Conservation (phyloP, 768 basidiomycete genomes). For the Termitomyces bulborhizus region DNA sequence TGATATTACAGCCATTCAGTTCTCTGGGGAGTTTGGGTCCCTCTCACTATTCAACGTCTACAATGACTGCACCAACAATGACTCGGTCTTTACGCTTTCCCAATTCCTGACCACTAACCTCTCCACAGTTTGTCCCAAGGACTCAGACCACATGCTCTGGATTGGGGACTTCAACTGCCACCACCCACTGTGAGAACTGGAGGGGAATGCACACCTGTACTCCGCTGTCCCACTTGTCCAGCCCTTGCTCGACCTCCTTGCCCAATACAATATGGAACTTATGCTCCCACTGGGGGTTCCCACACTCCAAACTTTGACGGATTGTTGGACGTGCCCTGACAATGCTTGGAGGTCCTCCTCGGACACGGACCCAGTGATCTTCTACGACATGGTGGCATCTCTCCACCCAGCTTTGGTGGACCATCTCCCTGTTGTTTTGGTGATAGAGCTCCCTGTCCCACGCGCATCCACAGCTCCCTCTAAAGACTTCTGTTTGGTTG, state of each 20-base stretch:
- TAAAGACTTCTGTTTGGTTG: conserved; percentile 16
- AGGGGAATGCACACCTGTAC: no score
- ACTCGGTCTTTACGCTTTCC: background rate
- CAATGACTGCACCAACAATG: background rate
- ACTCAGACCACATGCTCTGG: no score
- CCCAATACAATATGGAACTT: no score
- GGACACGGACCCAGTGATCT: background rate
- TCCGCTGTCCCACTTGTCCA: no score
- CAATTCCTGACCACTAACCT: background rate
- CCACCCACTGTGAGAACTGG: no score
- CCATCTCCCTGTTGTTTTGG: conserved; percentile 26
- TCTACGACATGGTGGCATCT: no score
- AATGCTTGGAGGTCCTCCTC: conserved; percentile 1
- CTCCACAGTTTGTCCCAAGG: background rate
- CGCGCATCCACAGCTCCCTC: background rate
- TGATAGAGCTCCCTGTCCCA: conserved; percentile 13
- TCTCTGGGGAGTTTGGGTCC: no score
- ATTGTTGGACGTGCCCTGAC: background rate
- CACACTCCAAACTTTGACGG: no score
- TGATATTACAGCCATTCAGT: no score
- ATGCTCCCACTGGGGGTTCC: no score
- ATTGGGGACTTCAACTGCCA: no score
- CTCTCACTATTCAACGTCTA: conserved; percentile 2
- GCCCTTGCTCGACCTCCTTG: no score
- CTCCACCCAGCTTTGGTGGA: conserved; percentile 17